Evolutionary conservation across 1,139 yeast genomes (phyloP).

Genomic region (Debaryomyces coudertii): DNA sequence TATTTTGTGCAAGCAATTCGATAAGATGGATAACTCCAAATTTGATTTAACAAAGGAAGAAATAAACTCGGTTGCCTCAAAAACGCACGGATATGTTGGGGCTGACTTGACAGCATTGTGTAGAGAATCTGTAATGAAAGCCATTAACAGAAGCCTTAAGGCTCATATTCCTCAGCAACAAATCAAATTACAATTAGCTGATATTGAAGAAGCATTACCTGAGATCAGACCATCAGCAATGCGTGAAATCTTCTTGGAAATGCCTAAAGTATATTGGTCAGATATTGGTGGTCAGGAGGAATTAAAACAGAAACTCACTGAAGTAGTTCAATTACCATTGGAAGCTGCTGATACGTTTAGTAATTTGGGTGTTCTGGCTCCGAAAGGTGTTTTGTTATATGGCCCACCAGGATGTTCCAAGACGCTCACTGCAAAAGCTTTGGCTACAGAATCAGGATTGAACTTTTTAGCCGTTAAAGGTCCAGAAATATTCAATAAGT

Average conservation of each 20-base stretch:
- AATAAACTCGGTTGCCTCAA: conserved; percentile 60
- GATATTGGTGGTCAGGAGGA: conserved; percentile 96
- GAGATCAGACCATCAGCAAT: conserved; percentile 94
- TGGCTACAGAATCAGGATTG: conserved; percentile 92
- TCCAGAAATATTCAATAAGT: conserved; percentile 91
- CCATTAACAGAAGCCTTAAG: conserved; percentile 63
- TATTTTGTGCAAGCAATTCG: conserved; percentile 63
- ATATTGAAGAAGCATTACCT: conserved; percentile 67
- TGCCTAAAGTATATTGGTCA: conserved; percentile 91
- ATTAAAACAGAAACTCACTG: conserved; percentile 75
- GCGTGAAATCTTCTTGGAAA: conserved; percentile 92
- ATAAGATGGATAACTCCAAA: conserved; percentile 58
- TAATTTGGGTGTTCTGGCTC: conserved; percentile 81
- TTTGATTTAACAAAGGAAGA: conserved; percentile 57
- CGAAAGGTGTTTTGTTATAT: conserved; percentile 85
- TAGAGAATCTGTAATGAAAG: conserved; percentile 84
- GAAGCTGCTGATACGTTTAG: conserved; percentile 79
- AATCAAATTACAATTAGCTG: conserved; percentile 43
- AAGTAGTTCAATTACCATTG: conserved; percentile 90
- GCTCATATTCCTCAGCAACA: conserved; percentile 23
- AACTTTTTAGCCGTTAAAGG: conserved; percentile 94
- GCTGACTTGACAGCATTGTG: conserved; percentile 89
- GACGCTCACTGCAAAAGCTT: conserved; percentile 89
- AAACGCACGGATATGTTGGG: conserved; percentile 65
- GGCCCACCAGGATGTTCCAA: conserved; percentile 99